Evolutionary conservation across 1,139 yeast genomes (phyloP).

Genomic region (Meyerozyma sp.): DNA sequence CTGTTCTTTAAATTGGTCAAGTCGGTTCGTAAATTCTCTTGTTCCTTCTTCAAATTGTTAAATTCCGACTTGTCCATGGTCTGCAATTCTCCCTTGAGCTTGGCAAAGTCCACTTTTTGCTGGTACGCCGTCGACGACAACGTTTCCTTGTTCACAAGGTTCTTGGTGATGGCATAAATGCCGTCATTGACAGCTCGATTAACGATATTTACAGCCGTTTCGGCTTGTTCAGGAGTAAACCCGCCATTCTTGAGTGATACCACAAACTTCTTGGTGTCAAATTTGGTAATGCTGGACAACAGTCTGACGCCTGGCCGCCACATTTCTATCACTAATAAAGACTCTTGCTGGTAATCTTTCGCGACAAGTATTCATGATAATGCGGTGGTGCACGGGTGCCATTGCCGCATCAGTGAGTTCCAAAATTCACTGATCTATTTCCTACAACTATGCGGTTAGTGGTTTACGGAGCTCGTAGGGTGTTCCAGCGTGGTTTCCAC

Average conservation of each 20-base stretch:
- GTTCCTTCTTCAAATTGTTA: conserved; percentile 76
- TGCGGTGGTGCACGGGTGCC: no score
- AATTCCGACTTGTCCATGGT: conserved; percentile 86
- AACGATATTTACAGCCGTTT: conserved; percentile 71
- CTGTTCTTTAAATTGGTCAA: conserved; percentile 80
- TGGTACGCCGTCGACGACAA: conserved; percentile 84
- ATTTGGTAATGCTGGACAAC: conserved; percentile 41
- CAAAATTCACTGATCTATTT: neutral
- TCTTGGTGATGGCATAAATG: conserved; percentile 65
- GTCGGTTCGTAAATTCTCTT: conserved; percentile 79
- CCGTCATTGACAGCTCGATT: conserved; percentile 80
- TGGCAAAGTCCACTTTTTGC: conserved; percentile 94
- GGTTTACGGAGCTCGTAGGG: neutral
- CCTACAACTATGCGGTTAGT: neutral
- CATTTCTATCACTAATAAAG: neutral
- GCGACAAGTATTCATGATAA: neutral
- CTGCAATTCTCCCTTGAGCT: conserved; percentile 84
- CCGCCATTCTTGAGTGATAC: conserved; percentile 66
- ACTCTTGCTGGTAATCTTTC: neutral
- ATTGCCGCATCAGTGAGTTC: no score
- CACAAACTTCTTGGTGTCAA: conserved; percentile 77
- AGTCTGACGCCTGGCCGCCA: conserved; percentile 7
- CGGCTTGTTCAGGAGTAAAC: conserved; percentile 72
- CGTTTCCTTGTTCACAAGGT: conserved; percentile 76
- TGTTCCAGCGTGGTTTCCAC: neutral